Base-by-base conservation (phyloP, 1,284 basidiomycete genomes). In the Wolfiporia cocos region DNA sequence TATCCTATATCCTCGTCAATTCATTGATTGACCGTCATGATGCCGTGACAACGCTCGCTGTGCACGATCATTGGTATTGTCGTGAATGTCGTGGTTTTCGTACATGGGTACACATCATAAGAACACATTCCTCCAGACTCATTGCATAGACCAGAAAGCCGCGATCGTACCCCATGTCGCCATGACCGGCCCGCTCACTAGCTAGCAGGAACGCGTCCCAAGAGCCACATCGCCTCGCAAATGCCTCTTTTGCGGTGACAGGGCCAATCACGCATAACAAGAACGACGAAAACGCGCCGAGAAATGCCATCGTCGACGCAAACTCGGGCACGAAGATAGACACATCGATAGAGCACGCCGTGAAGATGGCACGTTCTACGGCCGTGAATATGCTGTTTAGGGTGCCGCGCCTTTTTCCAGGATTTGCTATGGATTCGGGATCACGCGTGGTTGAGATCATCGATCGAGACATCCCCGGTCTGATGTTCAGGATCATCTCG, bases 231-330 rank as follows among this genome's bases (percentile, higher is more conserved):
- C 64, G 40, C 17, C 71, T 64, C 5, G 73, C 65, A 37, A 86
- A 66, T 34, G 73, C 74, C 34, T 81, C 64, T 56, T 82, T 81
- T 2, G 78, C 79, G 22, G 70, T 69, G 29, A 92, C 71, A 2
- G 90, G 90, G 1, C 88, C 80, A 53, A 92, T 85, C 34, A 91
- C 79, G 52, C 86, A 89, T 24, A 92, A 77, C 50, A 86, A 66
- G 58, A 94, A 94, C 0, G 91, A 86, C 28, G 86, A 80, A 61
- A 92, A 93, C 23, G 84, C 83, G 3, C 93, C 92, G 28, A 95
- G 68, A 61, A 94, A 91, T 11, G 87, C 87, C 90, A 97, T 94
- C 59, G 93, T 76, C 18, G 82, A 76, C 50, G 86, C 86, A 59
- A 97, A 96, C 42, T 88, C 78, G 1, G 94, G 93, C 31, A 96